Percentiles rank a stretch among this genome's conserved stretches.
Evolutionary conservation across 495 filamentous ascomycete genomes (phyloP).

Genomic region (Cercophora scortea): DNA sequence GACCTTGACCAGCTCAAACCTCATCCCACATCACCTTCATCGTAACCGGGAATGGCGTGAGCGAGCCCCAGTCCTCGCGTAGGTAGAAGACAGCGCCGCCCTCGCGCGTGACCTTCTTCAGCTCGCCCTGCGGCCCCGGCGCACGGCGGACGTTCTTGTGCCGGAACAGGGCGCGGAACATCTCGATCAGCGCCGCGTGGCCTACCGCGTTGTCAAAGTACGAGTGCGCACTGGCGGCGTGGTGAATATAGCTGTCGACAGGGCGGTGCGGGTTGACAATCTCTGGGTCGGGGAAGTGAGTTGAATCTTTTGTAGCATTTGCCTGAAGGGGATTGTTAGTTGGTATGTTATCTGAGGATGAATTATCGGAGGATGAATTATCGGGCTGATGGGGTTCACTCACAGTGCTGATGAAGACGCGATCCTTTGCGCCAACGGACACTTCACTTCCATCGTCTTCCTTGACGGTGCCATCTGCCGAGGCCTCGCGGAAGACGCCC

Average conservation of each 20-base stretch:
- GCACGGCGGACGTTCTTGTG: conserved; percentile 60
- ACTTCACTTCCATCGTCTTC: conserved; percentile 46
- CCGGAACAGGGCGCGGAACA: conserved; percentile 60
- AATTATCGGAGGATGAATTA: conserved; percentile 12
- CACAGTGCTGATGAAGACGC: conserved; percentile 50
- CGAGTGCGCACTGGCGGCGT: conserved; percentile 53
- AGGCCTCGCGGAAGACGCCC: conserved; percentile 42
- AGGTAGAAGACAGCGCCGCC: conserved; percentile 62
- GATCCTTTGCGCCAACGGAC: conserved; percentile 26
- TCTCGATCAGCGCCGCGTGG: conserved; percentile 56
- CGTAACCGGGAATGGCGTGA: conserved; percentile 67
- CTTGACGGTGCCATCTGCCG: conserved; percentile 35
- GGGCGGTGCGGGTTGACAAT: conserved; percentile 60
- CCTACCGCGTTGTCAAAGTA: conserved; percentile 55
- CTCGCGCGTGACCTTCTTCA: conserved; percentile 60
- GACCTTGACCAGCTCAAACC: neutral
- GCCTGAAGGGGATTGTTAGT: conserved; percentile 18
- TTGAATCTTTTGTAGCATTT: conserved; percentile 50
- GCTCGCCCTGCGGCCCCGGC: conserved; percentile 56
- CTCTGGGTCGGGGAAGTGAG: conserved; percentile 60
- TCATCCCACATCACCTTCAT: conserved; percentile 50
- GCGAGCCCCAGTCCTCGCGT: conserved; percentile 62
- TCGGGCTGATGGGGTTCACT: neutral
- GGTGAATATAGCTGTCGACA: conserved; percentile 59
- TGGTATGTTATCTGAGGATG: conserved; percentile 25